These are phyloP conservation scores for Chenopodium album DNA, from an alignment of 148 eudicot genomes.

Conservation along the genomic window DNA sequence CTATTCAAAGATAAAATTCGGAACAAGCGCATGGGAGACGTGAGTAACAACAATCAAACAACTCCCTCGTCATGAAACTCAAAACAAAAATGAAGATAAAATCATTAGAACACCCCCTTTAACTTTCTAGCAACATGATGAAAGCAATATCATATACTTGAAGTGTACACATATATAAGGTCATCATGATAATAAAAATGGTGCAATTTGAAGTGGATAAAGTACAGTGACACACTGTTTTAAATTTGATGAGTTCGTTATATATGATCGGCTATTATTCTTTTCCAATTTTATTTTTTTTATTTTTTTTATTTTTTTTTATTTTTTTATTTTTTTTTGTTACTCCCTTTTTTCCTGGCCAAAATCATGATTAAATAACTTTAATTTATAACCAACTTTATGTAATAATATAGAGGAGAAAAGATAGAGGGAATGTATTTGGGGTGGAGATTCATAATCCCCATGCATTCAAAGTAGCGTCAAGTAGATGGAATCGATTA, in stretches of 20 bases:
- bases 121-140: conserved; percentile 11
- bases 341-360: conserved; percentile 2
- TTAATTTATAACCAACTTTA: conserved; percentile 18
- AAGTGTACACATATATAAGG: too few relatives aligned
- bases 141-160: conserved; percentile 5
- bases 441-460: conserved; percentile 37
- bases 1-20: too few relatives aligned
- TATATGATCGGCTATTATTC: not conserved
- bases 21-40: too few relatives aligned
- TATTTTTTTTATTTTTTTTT: too few relatives aligned
- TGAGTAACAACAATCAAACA: too few relatives aligned
- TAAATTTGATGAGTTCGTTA: conserved; percentile 17
- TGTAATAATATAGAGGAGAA: conserved; percentile 3
- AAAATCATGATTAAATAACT: conserved; percentile 21
- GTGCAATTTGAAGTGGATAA: not conserved
- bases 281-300: not conserved
- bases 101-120: not conserved
- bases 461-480: conserved; percentile 47
- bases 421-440: conserved; percentile 30
- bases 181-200: too few relatives aligned
- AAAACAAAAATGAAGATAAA: not conserved
- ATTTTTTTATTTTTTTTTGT: too few relatives aligned
- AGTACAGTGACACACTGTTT: not conserved
- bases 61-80: not conserved
- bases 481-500: conserved; percentile 21